Percentiles rank a stretch among this genome's conserved stretches.
Evolutionary conservation across 1,139 yeast species (phyloP).

Genomic region (Yueomyces sp.): DNA sequence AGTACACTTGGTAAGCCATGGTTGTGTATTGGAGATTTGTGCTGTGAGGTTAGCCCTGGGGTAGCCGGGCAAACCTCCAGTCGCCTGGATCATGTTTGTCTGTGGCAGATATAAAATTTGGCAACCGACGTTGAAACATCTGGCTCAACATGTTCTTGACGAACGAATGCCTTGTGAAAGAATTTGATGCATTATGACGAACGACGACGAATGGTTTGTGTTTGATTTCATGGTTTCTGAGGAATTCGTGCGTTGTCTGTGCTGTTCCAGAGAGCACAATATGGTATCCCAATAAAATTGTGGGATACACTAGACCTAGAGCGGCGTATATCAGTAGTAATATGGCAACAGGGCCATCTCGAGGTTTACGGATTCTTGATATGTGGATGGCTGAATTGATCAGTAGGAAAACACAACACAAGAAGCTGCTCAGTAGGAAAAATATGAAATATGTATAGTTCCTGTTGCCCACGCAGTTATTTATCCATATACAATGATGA

Average conservation of each 20-base stretch:
- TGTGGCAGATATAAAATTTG: slow-evolving; percentile 28
- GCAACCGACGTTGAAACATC: slow-evolving; percentile 41
- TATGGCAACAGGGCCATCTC: slow-evolving; percentile 32
- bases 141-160: slow-evolving; percentile 32
- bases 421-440: slow-evolving; percentile 27
- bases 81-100: slow-evolving; percentile 31
- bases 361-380: slow-evolving; percentile 11
- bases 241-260: slow-evolving; percentile 58
- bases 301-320: slow-evolving; percentile 40
- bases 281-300: slow-evolving; percentile 41
- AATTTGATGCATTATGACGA: slow-evolving; percentile 22
- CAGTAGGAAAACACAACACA: slow-evolving; percentile 12
- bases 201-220: slow-evolving; percentile 3
- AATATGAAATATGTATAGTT: slow-evolving; percentile 49
- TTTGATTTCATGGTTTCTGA: slow-evolving; percentile 20
- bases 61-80: slow-evolving; percentile 24
- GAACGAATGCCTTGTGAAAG: slow-evolving; percentile 20
- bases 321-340: slow-evolving; percentile 36
- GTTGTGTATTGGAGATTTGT: too few relatives aligned
- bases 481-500: slow-evolving; percentile 94
- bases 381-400: slow-evolving; percentile 17
- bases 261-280: slow-evolving; percentile 41
- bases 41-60: too few relatives aligned
- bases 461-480: slow-evolving; percentile 68
- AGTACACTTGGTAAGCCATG: too few relatives aligned